phyloP scores from a whole-genome alignment of 768 basidiomycete species.

The Dioszegia aurantiaca region DNA sequence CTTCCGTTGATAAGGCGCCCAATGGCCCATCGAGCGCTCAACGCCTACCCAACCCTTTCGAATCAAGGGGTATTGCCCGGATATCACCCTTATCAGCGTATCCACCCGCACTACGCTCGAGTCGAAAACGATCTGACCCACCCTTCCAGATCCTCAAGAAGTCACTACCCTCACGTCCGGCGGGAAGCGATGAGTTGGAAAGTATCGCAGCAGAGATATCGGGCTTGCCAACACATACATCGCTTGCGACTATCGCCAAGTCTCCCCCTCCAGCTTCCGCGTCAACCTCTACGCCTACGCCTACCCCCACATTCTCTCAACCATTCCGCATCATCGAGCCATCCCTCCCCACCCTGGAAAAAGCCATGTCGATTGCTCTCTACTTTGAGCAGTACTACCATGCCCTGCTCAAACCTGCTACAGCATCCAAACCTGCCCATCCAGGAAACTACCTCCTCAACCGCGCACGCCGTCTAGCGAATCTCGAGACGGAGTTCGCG shows the following conservation, averaged over 20 bases:
- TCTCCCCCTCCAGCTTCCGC: not conserved
- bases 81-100: not conserved
- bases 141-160: conserved; percentile 12
- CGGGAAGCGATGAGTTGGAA: conserved; percentile 11
- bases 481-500: conserved; percentile 80
- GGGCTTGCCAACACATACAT: conserved; percentile 1
- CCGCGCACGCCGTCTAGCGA: conserved; percentile 75
- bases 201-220: conserved; percentile 11
- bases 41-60: conserved; percentile 25
- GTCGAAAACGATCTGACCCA: conserved; percentile 13
- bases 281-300: not conserved
- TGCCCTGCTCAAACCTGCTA: conserved; percentile 40
- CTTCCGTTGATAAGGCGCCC: not conserved
- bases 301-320: conserved; percentile 11
- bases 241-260: not conserved
- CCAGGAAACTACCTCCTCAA: conserved; percentile 74
- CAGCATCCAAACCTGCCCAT: conserved; percentile 64
- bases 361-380: conserved; percentile 84
- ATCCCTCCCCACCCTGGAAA: conserved; percentile 86
- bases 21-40: not conserved
- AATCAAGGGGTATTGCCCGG: not conserved
- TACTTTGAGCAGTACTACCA: conserved; percentile 63
- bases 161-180: conserved; percentile 1
- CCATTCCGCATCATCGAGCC: conserved; percentile 63
- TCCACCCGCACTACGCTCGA: conserved; percentile 5